phyloP scores from a whole-genome alignment of 2,329 filamentous ascomycete genomes.

The Trichoderma hamatum region DNA sequence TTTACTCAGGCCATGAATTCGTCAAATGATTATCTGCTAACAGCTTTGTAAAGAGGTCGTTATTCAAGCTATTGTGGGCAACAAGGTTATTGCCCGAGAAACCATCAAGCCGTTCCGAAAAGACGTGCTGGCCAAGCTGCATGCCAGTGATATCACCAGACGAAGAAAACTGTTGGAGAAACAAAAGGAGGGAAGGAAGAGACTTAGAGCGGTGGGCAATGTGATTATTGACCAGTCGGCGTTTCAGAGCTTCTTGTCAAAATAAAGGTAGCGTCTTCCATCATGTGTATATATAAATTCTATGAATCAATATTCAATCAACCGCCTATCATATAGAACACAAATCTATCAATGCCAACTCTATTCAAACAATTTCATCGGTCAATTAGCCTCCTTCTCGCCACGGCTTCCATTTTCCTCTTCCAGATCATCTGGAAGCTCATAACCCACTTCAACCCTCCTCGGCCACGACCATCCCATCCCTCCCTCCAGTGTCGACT shows the following conservation, averaged over 20 bases:
- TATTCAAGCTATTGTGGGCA: conserved; percentile 87
- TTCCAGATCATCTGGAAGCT: conserved; percentile 41
- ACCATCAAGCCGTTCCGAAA: conserved; percentile 97
- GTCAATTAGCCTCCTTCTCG: background rate
- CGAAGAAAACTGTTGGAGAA: conserved; percentile 89
- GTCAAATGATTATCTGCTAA: background rate
- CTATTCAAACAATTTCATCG: background rate
- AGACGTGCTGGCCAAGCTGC: conserved; percentile 89
- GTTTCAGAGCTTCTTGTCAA: conserved; percentile 87
- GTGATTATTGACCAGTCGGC: conserved; percentile 95
- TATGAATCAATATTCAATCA: background rate
- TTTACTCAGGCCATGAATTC: background rate
- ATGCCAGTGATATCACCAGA: conserved; percentile 83
- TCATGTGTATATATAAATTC: background rate
- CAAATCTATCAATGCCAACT: background rate
- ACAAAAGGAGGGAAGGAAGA: conserved; percentile 94
- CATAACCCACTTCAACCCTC: conserved; percentile 44
- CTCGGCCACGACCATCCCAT: conserved; percentile 43
- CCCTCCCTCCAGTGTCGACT: conserved; percentile 42
- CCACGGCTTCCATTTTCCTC: background rate
- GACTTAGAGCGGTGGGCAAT: conserved; percentile 80
- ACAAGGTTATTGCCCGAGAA: conserved; percentile 83
- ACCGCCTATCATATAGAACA: background rate
- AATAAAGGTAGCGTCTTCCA: background rate
- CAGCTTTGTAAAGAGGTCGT: conserved; percentile 68